phyloP scores from a whole-genome alignment of 2,329 filamentous ascomycete genomes.

The Alternaria novae-zelandiae region DNA sequence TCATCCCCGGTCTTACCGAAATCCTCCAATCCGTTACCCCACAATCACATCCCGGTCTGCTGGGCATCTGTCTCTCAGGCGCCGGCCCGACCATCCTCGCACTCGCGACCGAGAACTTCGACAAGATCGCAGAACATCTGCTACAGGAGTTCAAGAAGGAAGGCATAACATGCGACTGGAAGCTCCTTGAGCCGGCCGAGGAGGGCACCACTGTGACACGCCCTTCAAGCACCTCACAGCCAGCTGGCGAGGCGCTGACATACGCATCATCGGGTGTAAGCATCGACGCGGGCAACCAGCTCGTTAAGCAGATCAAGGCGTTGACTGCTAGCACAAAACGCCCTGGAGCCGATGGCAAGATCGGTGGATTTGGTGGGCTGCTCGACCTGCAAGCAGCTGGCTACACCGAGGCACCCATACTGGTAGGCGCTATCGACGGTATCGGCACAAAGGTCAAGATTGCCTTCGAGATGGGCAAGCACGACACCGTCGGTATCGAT shows the following conservation, averaged over 20 bases:
- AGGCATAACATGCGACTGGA: slow-evolving; percentile 82
- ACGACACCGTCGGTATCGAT: slow-evolving; percentile 94
- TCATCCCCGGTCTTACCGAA: slow-evolving; percentile 90
- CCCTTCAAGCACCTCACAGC: slow-evolving; percentile 22
- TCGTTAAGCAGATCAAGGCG: slow-evolving; percentile 90
- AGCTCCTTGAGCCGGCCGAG: slow-evolving; percentile 84
- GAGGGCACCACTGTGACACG: slow-evolving; percentile 60
- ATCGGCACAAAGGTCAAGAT: slow-evolving; percentile 98
- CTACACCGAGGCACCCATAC: slow-evolving; percentile 74
- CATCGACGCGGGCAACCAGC: slow-evolving; percentile 90
- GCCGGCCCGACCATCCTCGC: slow-evolving; percentile 95
- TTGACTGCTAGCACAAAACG: slow-evolving; percentile 85
- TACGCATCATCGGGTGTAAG: slow-evolving; percentile 94
- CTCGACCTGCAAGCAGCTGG: slow-evolving; percentile 79
- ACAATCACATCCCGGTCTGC: slow-evolving; percentile 80
- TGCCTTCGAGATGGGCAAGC: slow-evolving; percentile 85
- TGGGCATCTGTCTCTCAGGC: slow-evolving; percentile 93
- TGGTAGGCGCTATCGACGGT: slow-evolving; percentile 95
- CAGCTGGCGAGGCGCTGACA: slow-evolving; percentile 63
- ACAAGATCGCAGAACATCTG: slow-evolving; percentile 81
- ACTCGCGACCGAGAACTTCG: slow-evolving; percentile 88
- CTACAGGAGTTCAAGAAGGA: slow-evolving; percentile 74
- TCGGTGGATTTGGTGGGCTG: slow-evolving; percentile 92
- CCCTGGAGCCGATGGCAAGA: slow-evolving; percentile 87
- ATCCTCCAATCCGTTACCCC: slow-evolving; percentile 93